phyloP scores from a whole-genome alignment of 176 grass and related monocot species.

The Eremochloa ophiuroides region DNA sequence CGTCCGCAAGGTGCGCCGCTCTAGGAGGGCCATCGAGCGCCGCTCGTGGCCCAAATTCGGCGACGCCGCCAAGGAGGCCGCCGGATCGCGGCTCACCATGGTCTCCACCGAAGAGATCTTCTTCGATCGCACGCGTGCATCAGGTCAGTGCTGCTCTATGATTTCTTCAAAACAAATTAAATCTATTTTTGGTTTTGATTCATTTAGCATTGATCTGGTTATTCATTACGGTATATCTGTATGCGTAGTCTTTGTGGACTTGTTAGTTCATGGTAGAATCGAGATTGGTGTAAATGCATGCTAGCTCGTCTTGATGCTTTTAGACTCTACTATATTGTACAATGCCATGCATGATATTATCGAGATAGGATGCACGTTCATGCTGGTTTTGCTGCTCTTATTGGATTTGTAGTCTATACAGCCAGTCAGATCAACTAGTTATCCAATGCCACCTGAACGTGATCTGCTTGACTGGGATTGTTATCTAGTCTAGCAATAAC shows the following conservation, averaged over 20 bases:
- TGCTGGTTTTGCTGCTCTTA: background rate
- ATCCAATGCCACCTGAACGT: background rate
- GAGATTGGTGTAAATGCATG: too few relatives aligned
- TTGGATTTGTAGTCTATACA: background rate
- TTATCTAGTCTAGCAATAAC: background rate
- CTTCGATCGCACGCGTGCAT: conserved; percentile 58
- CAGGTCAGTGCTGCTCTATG: conserved; percentile 31
- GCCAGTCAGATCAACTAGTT: background rate
- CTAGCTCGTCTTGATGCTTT: too few relatives aligned
- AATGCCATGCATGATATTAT: too few relatives aligned
- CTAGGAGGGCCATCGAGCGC: conserved; percentile 65
- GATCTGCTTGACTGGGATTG: too few relatives aligned
- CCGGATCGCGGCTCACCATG: conserved; percentile 64
- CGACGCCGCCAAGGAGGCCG: conserved; percentile 59
- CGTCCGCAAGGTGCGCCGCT: conserved; percentile 61
- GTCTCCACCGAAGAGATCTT: conserved; percentile 89
- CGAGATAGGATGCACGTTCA: background rate
- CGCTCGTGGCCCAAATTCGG: conserved; percentile 80
- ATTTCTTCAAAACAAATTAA: background rate
- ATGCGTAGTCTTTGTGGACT: too few relatives aligned
- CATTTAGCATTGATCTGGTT: background rate
- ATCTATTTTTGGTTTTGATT: background rate
- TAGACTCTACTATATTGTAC: too few relatives aligned
- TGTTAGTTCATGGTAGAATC: too few relatives aligned
- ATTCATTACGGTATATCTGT: too few relatives aligned